Conservation (phyloP, 495 filamentous ascomycete genomes). For the Tirmania nivea region DNA sequence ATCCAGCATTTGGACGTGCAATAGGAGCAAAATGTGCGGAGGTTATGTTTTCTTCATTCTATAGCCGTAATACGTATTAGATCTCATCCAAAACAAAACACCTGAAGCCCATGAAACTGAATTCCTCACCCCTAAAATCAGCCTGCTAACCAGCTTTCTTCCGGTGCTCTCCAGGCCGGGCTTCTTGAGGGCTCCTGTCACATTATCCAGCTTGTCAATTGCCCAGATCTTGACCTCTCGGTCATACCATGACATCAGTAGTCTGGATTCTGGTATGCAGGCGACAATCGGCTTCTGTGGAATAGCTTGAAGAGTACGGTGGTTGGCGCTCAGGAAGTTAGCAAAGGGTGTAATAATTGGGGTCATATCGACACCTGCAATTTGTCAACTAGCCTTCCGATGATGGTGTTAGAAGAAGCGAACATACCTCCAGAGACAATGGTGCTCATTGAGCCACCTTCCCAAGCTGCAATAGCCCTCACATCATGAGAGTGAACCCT, state of each 20-base stretch:
- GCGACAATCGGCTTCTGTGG: conserved; percentile 53
- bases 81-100: background rate
- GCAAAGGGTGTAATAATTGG: conserved; percentile 63
- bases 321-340: conserved; percentile 58
- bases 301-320: conserved; percentile 52
- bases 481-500: conserved; percentile 83
- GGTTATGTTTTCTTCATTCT: conserved; percentile 59
- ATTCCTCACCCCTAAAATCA: conserved; percentile 17
- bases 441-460: conserved; percentile 61
- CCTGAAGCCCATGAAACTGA: background rate
- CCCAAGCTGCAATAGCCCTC: conserved; percentile 80
- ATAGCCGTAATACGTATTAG: conserved; percentile 1
- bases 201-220: conserved; percentile 26
- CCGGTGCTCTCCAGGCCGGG: conserved; percentile 27
- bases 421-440: conserved; percentile 71
- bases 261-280: conserved; percentile 44
- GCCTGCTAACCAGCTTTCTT: conserved; percentile 20
- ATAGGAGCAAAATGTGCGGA: conserved; percentile 42
- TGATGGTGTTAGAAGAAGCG: background rate
- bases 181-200: conserved; percentile 24
- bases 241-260: conserved; percentile 87
- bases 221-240: conserved; percentile 71
- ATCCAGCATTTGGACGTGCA: conserved; percentile 32
- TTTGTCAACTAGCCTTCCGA: conserved; percentile 19
- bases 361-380: conserved; percentile 56